Evolutionary conservation across 352 stramenopile genomes (phyloP), one percentile per base, ranked within the genome.

Genomic region (Phytophthora aleatoria): DNA sequence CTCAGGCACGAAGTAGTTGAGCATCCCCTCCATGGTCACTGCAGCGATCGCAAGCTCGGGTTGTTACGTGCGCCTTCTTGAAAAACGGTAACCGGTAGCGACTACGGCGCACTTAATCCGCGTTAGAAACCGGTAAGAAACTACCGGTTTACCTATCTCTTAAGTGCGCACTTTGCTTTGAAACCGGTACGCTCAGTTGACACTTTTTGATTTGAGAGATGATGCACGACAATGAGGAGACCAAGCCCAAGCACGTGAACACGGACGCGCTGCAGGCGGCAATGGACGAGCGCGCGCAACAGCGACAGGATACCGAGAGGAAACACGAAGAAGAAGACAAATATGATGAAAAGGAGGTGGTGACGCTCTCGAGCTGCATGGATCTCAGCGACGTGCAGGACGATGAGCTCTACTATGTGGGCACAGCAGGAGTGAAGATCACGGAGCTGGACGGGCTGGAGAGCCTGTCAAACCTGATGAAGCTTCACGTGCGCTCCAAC

Each of bases 1-100:
- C 62, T 95, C 87, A 35, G 87, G 87, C 52, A 95, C 75, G 50
- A 92, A 93, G 73, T 95, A 95, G 71, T 95, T 93, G 50, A 95
- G 77, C 86, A 94, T 92, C 50, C 86, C 84, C 57, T 94, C 86
- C 86, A 94, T 94, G 35, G 35, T 79, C 39, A 16, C n/a, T 30
- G 44, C 43, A 36, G 47, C n/a, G 27, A n/a, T 42, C 30, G 35
- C 35, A n/a, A 41, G 35, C 11, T 33, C 31, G 38, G 24, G 51
- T 42, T 65, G 62, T 70, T 65, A 50, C 61, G 42, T 53, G 28
- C 8, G 30, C 10, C 42, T 48, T 30, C 42, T 48, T 48, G 12
- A 41, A 41, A 41, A 41, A 41, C 10, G 1, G 12, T 38, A 38
- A 0, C 10, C 33, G 33, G 33, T 38, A 38, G 20, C 20, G 20